These are phyloP conservation scores for Carex scoparia DNA, from an alignment of 176 grass and related monocot genomes.

Conservation along the genomic window DNA sequence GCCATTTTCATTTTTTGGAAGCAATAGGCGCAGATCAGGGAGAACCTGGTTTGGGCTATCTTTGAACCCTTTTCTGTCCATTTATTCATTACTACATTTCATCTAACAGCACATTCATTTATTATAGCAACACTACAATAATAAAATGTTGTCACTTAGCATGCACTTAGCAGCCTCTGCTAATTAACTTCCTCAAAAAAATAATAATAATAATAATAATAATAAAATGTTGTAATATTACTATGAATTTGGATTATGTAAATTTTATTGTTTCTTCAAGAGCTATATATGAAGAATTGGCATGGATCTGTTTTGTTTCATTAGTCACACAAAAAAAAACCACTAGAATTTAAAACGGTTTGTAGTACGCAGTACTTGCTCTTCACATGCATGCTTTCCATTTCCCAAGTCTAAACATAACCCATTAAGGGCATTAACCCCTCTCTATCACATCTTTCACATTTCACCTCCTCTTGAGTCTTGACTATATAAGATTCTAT, in stretches of 20 bases:
- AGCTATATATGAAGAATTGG: not conserved
- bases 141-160: not conserved
- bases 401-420: not conserved
- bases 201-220: not conserved
- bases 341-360: not conserved
- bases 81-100: not conserved
- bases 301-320: not conserved
- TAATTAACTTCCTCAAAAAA: too few species aligned
- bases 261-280: not conserved
- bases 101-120: not conserved
- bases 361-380: not conserved
- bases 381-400: conserved; percentile 1
- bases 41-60: not conserved
- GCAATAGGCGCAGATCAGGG: not conserved
- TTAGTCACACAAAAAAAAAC: conserved; percentile 5
- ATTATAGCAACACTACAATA: not conserved
- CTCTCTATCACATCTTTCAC: not conserved
- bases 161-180: too few species aligned
- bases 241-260: not conserved
- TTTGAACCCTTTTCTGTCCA: conserved; percentile 7
- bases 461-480: not conserved
- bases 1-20: conserved; percentile 8
- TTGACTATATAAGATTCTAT: conserved; percentile 8
- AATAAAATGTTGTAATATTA: not conserved
- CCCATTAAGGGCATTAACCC: not conserved